Conservation (phyloP, 306 rosid genomes). For the Fragaria iinumae region DNA sequence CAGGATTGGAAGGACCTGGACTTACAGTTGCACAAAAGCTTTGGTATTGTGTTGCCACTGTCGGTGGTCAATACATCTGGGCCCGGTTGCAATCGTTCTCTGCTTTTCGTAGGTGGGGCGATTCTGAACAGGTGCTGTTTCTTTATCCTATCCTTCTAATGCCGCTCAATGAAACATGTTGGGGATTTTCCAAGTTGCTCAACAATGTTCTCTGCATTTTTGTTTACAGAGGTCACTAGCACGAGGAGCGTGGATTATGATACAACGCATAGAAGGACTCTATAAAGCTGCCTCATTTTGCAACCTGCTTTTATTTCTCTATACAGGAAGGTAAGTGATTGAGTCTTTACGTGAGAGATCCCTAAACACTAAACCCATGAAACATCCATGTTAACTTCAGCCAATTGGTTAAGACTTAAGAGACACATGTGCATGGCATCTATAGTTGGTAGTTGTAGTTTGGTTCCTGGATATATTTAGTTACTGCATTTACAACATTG, state of each 20-base stretch:
- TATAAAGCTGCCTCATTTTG: constrained; percentile 96
- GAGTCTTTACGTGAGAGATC: background rate
- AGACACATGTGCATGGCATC: background rate
- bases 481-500: background rate
- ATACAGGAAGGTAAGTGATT: constrained; percentile 72
- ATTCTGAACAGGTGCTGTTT: constrained; percentile 86
- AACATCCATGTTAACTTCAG: background rate
- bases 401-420: background rate
- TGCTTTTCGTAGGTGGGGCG: constrained; percentile 99
- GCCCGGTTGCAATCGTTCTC: constrained; percentile 91
- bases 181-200: constrained; percentile 14
- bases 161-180: constrained; percentile 8
- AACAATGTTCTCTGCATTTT: constrained; percentile 26
- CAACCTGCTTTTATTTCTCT: constrained; percentile 93
- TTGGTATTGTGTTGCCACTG: constrained; percentile 92
- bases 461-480: background rate
- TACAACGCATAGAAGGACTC: constrained; percentile 83
- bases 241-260: constrained; percentile 68
- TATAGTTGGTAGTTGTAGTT: background rate
- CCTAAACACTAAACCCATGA: background rate
- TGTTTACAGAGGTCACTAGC: constrained; percentile 76
- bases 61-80: constrained; percentile 97
- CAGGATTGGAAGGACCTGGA: constrained; percentile 97
- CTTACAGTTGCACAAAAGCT: constrained; percentile 85
- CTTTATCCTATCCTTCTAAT: background rate